Evolutionary conservation across 2,329 filamentous ascomycete genomes (phyloP), one percentile per base, ranked within the genome.

Genomic region (Colletotrichum sp.): DNA sequence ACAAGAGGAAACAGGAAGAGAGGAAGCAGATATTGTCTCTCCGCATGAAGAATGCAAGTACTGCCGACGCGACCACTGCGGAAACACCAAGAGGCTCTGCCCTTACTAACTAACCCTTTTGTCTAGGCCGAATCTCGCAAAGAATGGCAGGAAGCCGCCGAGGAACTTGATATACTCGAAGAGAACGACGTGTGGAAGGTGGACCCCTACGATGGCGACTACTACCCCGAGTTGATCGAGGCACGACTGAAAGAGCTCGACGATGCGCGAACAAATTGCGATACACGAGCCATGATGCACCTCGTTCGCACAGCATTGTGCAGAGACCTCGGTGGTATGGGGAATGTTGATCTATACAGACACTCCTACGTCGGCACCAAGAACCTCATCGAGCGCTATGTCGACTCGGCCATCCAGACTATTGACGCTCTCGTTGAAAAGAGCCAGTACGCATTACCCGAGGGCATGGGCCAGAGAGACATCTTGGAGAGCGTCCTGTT

Each of bases 301-400:
- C 88, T 97, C 49, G 89, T 98, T 49, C 92, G 96, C 32, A 98
- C 95, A 1, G 90, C 94, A 3, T 86, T 98, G 65, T 95, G 93
- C 52, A 93, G 96, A 60, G 93, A 96, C 80, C 87, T 98, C 12
- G 96, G 95, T 9, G 94, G 94, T 68, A 98, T 98, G 94, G 95
- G 95, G 77, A 94, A 96, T 81, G 90, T 94, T 57, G 90, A 93
- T 68, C 89, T 98, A 3, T 98, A 98, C 86, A 93, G 93, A 71
- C 95, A 97, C 82, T 95, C 94, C 0, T 93, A 97, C 81, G 90
- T 95, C 16, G 96, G 96, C 7, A 98, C 96, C 10, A 98, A 98
- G 86, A 89, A 90, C 75, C 85, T 98, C 78, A 96, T 98, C 77
- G 96, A 98, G 85, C 89, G 91, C 39, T 98, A 98, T 80, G 96